phyloP scores from a whole-genome alignment of 202 grass and related monocot species.

The Miscanthus sacchariflorus region DNA sequence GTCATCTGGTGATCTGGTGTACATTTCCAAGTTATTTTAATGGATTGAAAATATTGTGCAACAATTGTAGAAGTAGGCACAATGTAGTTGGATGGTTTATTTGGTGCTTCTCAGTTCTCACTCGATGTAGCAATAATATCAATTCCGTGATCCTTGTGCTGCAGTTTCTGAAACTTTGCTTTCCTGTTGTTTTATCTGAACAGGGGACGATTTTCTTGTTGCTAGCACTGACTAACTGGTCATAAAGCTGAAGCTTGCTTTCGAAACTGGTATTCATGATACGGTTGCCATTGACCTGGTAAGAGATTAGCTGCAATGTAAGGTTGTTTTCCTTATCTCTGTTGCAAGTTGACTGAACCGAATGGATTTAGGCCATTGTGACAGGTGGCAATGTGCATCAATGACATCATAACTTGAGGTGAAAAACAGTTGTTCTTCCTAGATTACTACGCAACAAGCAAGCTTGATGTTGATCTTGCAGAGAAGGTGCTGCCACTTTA shows the following conservation, averaged over 20 bases:
- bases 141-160: background rate
- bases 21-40: too few relatives aligned
- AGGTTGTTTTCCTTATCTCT: conserved; percentile 8
- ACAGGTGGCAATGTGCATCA: too few relatives aligned
- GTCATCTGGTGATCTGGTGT: too few relatives aligned
- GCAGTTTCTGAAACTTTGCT: background rate
- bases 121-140: background rate
- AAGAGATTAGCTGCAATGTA: too few relatives aligned
- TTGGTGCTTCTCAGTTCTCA: background rate
- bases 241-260: conserved; percentile 91
- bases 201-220: conserved; percentile 71
- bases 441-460: conserved; percentile 80
- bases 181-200: background rate
- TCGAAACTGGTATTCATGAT: conserved; percentile 93
- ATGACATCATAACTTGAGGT: conserved; percentile 76
- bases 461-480: conserved; percentile 88
- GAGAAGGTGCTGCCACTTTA: conserved; percentile 62
- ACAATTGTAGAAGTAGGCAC: too few relatives aligned
- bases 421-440: conserved; percentile 88
- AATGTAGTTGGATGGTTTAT: background rate
- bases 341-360: too few relatives aligned
- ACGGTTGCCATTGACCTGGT: conserved; percentile 57
- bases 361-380: too few relatives aligned
- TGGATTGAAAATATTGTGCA: too few relatives aligned
- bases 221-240: conserved; percentile 78